Evolutionary conservation across 2,329 filamentous ascomycete species (phyloP).

Genomic region (Trichoderma hamatum): DNA sequence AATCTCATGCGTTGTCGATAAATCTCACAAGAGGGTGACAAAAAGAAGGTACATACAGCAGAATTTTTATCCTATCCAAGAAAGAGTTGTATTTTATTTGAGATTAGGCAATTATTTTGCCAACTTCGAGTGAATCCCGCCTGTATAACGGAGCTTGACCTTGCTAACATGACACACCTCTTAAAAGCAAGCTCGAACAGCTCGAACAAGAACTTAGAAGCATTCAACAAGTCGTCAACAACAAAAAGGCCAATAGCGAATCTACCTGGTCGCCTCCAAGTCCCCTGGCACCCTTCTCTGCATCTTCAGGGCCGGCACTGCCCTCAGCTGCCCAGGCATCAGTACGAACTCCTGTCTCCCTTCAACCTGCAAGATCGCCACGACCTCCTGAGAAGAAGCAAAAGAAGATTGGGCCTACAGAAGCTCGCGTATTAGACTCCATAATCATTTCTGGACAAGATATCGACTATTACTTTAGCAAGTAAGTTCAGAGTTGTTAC

Average conservation of each 20-base stretch:
- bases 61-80: too few relatives aligned
- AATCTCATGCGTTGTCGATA: slow-evolving; percentile 50
- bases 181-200: slow-evolving; percentile 56
- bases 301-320: slow-evolving; percentile 32
- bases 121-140: not conserved
- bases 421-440: slow-evolving; percentile 51
- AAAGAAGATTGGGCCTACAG: slow-evolving; percentile 36
- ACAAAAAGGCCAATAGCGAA: slow-evolving; percentile 28
- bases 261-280: slow-evolving; percentile 37
- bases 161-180: not conserved
- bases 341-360: slow-evolving; percentile 23
- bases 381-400: slow-evolving; percentile 31
- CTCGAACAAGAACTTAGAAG: slow-evolving; percentile 57
- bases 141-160: not conserved
- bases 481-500: slow-evolving; percentile 38
- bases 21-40: slow-evolving; percentile 51
- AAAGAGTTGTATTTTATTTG: not conserved
- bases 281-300: slow-evolving; percentile 34
- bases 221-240: slow-evolving; percentile 56
- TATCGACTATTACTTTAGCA: slow-evolving; percentile 59
- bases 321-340: slow-evolving; percentile 27
- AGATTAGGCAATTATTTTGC: not conserved
- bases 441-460: slow-evolving; percentile 55
- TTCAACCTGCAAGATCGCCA: slow-evolving; percentile 34
- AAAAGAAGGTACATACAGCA: slow-evolving; percentile 44